These are phyloP conservation scores for Taphrina populina DNA, from an alignment of 1,139 yeast species.

Conservation along the genomic window DNA sequence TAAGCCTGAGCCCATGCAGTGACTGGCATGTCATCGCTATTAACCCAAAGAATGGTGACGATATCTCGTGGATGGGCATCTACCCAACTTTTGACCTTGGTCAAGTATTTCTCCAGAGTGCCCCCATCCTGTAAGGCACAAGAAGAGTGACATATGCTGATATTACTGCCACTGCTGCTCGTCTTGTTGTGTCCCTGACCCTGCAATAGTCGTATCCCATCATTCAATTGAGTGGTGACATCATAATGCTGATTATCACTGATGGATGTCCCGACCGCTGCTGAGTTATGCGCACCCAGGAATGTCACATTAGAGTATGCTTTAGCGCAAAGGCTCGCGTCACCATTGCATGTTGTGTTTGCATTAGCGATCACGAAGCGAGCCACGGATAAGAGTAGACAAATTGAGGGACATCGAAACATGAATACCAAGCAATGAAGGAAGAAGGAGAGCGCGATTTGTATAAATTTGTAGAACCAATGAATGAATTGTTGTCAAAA, in stretches of 20 bases:
- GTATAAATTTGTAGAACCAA: too few relatives aligned
- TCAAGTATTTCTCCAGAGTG: slow-evolving; percentile 23
- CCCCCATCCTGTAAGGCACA: slow-evolving; percentile 34
- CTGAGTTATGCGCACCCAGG: slow-evolving; percentile 33
- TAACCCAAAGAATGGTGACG: slow-evolving; percentile 32
- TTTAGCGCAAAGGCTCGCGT: slow-evolving; percentile 11
- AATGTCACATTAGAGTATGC: slow-evolving; percentile 30
- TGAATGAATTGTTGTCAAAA: too few relatives aligned
- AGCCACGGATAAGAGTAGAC: neutral
- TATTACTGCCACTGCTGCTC: slow-evolving; percentile 1
- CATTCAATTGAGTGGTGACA: slow-evolving; percentile 25
- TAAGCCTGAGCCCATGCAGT: slow-evolving; percentile 29
- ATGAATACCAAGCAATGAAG: neutral
- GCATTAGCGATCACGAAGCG: neutral
- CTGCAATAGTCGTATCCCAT: slow-evolving; percentile 30
- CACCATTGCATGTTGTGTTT: slow-evolving; percentile 21
- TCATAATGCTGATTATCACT: slow-evolving; percentile 24
- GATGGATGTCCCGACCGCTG: slow-evolving; percentile 23
- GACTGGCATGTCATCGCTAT: slow-evolving; percentile 21
- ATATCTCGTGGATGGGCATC: slow-evolving; percentile 22
- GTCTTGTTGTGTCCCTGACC: slow-evolving; percentile 29
- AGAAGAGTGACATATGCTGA: slow-evolving; percentile 29
- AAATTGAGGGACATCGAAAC: neutral
- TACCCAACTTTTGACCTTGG: slow-evolving; percentile 27
- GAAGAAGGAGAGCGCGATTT: too few relatives aligned